Percentiles rank a stretch among this genome's conserved stretches.
phyloP scores from a whole-genome alignment of 768 basidiomycete genomes.

The Boletus rex-veris region DNA sequence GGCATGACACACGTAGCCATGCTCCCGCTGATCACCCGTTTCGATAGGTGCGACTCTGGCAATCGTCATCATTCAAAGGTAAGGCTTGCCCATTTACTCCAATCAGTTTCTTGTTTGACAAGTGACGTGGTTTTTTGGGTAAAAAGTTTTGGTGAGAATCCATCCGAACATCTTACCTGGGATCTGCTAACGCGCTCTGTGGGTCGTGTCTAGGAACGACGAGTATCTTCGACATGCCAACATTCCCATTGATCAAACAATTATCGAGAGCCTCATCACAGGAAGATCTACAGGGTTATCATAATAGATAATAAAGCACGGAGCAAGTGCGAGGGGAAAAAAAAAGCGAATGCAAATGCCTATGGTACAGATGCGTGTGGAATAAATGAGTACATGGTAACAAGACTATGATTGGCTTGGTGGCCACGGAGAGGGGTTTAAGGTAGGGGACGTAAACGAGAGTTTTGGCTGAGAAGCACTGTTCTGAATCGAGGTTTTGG shows the following conservation, averaged over 20 bases:
- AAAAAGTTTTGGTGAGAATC: slow-evolving; percentile 47
- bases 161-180: neutral
- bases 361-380: slow-evolving; percentile 30
- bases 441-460: slow-evolving; percentile 20
- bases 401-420: slow-evolving; percentile 13
- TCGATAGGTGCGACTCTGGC: slow-evolving; percentile 80
- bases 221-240: slow-evolving; percentile 42
- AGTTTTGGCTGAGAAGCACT: slow-evolving; percentile 17
- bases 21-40: neutral
- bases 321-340: neutral
- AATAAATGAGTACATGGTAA: slow-evolving; percentile 4
- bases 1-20: slow-evolving; percentile 18
- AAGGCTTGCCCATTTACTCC: slow-evolving; percentile 13
- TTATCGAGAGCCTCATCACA: slow-evolving; percentile 40
- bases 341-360: slow-evolving; percentile 20
- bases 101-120: neutral
- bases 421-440: slow-evolving; percentile 23
- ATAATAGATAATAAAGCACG: slow-evolving; percentile 11
- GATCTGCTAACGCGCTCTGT: neutral
- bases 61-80: slow-evolving; percentile 92
- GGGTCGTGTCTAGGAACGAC: slow-evolving; percentile 42
- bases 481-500: slow-evolving; percentile 18
- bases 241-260: slow-evolving; percentile 39
- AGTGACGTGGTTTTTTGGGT: neutral
- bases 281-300: neutral